Conservation (phyloP, 768 basidiomycete species). For the Phlegmacium glaucopus region DNA sequence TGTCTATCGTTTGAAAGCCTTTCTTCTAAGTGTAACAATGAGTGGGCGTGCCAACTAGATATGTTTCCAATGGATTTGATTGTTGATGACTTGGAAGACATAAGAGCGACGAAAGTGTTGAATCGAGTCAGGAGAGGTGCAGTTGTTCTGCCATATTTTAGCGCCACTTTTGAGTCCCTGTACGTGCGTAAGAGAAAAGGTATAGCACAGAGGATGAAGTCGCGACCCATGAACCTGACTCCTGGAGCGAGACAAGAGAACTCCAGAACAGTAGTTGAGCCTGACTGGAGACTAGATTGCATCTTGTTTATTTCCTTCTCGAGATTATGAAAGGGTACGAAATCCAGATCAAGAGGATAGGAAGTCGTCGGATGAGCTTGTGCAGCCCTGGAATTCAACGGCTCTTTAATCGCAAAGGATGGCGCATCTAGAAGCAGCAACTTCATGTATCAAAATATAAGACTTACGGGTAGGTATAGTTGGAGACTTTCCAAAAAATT, state of each 20-base stretch:
- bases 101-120: constrained; percentile 12
- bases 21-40: constrained; percentile 20
- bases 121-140: constrained; percentile 36
- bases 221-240: constrained; percentile 29
- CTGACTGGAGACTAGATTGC: constrained; percentile 15
- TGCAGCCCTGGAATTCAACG: too few relatives aligned
- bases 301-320: constrained; percentile 19
- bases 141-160: constrained; percentile 23
- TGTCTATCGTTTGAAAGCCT: constrained; percentile 24
- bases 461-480: too few relatives aligned
- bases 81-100: constrained; percentile 21
- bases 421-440: too few relatives aligned
- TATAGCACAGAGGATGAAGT: constrained; percentile 39
- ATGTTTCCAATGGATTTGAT: constrained; percentile 38
- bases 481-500: too few relatives aligned
- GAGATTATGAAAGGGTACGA: constrained; percentile 20
- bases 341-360: constrained; percentile 7
- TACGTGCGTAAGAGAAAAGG: constrained; percentile 30
- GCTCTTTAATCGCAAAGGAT: too few relatives aligned
- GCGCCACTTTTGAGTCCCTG: background rate
- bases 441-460: too few relatives aligned
- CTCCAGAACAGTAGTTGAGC: constrained; percentile 19
- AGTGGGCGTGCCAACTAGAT: constrained; percentile 30
- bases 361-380: too few relatives aligned
- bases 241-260: constrained; percentile 37